Percentiles rank a stretch among this genome's conserved stretches.
Conservation (phyloP, 2,329 filamentous ascomycete genomes). For the Alternaria infectoria region DNA sequence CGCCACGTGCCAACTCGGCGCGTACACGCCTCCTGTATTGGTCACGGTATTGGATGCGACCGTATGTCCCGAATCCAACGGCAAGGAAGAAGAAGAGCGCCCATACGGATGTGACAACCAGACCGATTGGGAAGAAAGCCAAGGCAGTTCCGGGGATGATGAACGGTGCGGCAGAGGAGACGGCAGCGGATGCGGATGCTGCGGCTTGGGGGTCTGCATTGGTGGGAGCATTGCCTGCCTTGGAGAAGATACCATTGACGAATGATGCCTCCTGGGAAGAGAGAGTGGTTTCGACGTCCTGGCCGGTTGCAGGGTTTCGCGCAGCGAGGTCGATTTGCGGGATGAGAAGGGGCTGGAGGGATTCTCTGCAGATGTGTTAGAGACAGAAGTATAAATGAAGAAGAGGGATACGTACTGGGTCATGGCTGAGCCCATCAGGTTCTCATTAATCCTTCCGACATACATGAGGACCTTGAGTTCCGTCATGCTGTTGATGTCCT, state of each 20-base stretch:
- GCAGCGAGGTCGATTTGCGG: conserved; percentile 72
- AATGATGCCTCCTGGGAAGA: conserved; percentile 75
- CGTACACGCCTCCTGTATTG: conserved; percentile 63
- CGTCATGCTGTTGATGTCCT: conserved; percentile 33
- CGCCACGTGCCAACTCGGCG: conserved; percentile 42
- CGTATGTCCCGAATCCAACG: conserved; percentile 68
- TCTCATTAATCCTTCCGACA: conserved; percentile 69
- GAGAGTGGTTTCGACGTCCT: conserved; percentile 66
- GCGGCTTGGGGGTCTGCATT: conserved; percentile 51
- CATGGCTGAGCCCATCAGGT: conserved; percentile 62
- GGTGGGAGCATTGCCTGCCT: conserved; percentile 58
- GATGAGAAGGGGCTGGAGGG: conserved; percentile 69
- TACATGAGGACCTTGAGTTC: conserved; percentile 70
- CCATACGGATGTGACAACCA: conserved; percentile 72
- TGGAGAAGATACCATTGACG: conserved; percentile 72
- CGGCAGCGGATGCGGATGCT: conserved; percentile 50
- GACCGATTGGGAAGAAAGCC: conserved; percentile 72
- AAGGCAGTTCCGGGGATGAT: conserved; percentile 72
- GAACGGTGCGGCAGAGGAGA: conserved; percentile 59
- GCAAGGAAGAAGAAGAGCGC: conserved; percentile 59
- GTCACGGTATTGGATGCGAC: conserved; percentile 70
- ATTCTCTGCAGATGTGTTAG: conserved; percentile 52
- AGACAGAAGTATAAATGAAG: background rate
- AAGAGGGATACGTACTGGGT: conserved; percentile 61
- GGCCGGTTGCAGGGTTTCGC: conserved; percentile 55